Evolutionary conservation across 192 early-diverging fungal genomes (phyloP).

Genomic region (Podila verticillata): DNA sequence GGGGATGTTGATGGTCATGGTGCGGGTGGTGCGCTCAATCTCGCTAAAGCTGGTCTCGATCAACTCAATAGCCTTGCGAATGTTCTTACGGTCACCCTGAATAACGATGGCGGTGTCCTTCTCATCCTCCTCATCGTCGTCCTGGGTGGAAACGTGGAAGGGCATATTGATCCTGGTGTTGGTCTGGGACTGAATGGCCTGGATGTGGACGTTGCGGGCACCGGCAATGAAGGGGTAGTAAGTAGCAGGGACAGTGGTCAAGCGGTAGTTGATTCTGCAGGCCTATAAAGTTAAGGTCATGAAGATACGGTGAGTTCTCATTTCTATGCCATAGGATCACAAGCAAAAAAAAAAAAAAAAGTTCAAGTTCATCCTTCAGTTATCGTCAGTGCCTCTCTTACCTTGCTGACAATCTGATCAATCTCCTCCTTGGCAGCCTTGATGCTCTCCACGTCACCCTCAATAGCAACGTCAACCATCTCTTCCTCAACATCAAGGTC

Average conservation of each 20-base stretch:
- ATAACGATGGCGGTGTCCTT: conserved; percentile 70
- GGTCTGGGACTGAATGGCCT: conserved; percentile 67
- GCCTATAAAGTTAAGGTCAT: conserved; percentile 7
- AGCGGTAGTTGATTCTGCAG: conserved; percentile 62
- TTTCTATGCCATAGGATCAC: no score
- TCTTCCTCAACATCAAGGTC: conserved; percentile 74
- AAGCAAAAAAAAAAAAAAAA: no score
- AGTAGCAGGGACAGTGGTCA: conserved; percentile 73
- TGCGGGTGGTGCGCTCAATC: conserved; percentile 72
- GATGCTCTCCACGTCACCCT: conserved; percentile 86
- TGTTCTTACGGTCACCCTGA: conserved; percentile 80
- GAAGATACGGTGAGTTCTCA: conserved; percentile 1
- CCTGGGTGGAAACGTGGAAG: conserved; percentile 56
- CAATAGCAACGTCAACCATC: conserved; percentile 75
- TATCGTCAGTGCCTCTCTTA: conserved; percentile 6
- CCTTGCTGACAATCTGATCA: conserved; percentile 78
- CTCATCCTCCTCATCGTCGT: conserved; percentile 46
- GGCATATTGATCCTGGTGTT: conserved; percentile 85
- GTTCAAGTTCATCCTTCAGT: no score
- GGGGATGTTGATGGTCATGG: conserved; percentile 75
- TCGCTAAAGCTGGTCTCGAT: conserved; percentile 68
- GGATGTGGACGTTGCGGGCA: conserved; percentile 69
- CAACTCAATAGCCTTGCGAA: conserved; percentile 68
- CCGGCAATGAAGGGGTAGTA: conserved; percentile 89
- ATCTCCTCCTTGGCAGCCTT: conserved; percentile 87